Base-by-base conservation (phyloP, 352 stramenopile species). In the Aphanomyces cochlioides region DNA sequence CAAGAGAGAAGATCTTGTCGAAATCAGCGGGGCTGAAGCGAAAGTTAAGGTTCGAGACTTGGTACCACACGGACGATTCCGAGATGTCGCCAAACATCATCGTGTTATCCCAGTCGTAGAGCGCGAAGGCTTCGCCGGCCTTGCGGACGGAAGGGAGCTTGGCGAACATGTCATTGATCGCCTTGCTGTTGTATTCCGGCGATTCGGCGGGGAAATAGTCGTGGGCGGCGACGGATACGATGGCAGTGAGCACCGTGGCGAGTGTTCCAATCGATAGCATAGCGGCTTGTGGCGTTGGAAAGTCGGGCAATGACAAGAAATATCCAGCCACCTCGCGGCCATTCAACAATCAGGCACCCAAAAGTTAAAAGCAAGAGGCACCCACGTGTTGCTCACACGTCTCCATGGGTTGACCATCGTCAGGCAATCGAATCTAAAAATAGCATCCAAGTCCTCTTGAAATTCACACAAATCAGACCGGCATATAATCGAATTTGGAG, bases 71-170 rank as follows among this genome's bases (percentile, higher is more conserved):
- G 7, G 78, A 84, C 36, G 81, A 86, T 77, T 88, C 86, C 75
- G 78, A 85, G 61, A 88, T 87, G 73, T 88, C 79, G 48, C 81
- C 79, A 69, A 73, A 88, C 76, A 84, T 85, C 77, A 79, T 85
- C 69, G 81, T 88, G 74, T 86, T 86, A 68, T 88, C 81, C 81
- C 81, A 86, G 70, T 86, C 81, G 61, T 86, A 86, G 47, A 83
- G 74, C 34, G 74, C 78, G 69, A 85, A 88, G 38, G 74, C 75
- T 73, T 83, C 73, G n/a, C 79, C 74, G 8, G 74, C 47, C 5
- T 28, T 66, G 36, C 79, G 81, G 19, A 83, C 68, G 6, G 57
- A 69, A 28, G 64, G 69, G 36, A 86, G 56, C 47, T 78, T 79
- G 65, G 63, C 68, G 43, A 88, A 72, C 28, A 86, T 67, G 36